phyloP scores from a whole-genome alignment of 2,329 filamentous ascomycete genomes.

The Fusarium palustre region DNA sequence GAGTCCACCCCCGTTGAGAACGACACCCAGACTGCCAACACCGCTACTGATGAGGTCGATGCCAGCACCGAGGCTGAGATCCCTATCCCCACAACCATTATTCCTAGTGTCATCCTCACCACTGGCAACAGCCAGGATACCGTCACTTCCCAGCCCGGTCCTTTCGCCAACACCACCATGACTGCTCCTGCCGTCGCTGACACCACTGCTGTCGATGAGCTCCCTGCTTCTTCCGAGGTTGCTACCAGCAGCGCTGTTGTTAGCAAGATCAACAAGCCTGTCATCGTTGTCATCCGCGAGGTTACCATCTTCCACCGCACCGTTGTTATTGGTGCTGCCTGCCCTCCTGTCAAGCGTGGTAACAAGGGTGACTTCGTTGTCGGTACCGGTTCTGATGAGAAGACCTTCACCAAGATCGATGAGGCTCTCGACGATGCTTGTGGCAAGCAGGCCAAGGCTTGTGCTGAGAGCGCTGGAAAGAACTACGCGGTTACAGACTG shows the following conservation, averaged over 20 bases:
- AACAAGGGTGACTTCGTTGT: constrained; percentile 41
- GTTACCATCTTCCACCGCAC: constrained; percentile 43
- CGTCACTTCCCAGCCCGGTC: constrained; percentile 23
- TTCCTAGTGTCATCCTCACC: constrained; percentile 39
- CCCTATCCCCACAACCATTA: constrained; percentile 31
- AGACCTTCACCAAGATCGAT: constrained; percentile 38
- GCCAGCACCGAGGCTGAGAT: constrained; percentile 17
- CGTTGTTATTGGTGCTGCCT: constrained; percentile 44
- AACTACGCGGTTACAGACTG: constrained; percentile 45
- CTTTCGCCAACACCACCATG: constrained; percentile 40
- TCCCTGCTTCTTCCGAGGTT: constrained; percentile 25
- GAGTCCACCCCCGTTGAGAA: constrained; percentile 23
- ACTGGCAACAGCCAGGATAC: constrained; percentile 33
- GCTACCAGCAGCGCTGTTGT: constrained; percentile 34
- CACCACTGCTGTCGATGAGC: constrained; percentile 17
- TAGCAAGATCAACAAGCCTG: constrained; percentile 35
- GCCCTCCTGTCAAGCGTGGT: constrained; percentile 42
- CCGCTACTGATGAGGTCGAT: constrained; percentile 27
- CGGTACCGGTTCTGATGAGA: constrained; percentile 35
- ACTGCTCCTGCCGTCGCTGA: constrained; percentile 21
- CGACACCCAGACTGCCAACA: constrained; percentile 27
- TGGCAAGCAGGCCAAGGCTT: constrained; percentile 44
- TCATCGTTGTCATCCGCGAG: constrained; percentile 40
- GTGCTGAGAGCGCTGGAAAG: constrained; percentile 41
- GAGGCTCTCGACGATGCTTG: constrained; percentile 43